Percentiles rank a stretch among this genome's conserved stretches.
phyloP scores from a whole-genome alignment of 2,329 filamentous ascomycete species.

The Exutisphaerella laricina region DNA sequence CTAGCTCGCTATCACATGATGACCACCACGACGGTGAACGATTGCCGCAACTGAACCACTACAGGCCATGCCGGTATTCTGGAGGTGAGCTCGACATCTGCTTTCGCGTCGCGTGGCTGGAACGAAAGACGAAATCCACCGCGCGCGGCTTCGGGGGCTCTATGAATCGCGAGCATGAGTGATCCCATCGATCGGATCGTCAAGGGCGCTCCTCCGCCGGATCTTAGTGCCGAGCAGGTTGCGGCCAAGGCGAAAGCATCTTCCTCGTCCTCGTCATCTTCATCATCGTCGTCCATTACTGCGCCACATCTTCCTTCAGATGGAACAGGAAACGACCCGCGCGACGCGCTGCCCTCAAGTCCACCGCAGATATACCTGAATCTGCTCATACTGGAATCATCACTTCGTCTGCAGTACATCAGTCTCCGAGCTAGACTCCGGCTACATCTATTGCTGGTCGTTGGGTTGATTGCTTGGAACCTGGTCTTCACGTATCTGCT shows the following conservation, averaged over 20 bases:
- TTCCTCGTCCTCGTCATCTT: conserved; percentile 39
- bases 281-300: conserved; percentile 43
- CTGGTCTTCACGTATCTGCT: conserved; percentile 81
- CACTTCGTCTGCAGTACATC: conserved; percentile 86
- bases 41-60: neutral
- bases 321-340: conserved; percentile 56
- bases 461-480: conserved; percentile 74
- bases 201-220: conserved; percentile 74
- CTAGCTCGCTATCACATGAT: conserved; percentile 6
- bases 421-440: conserved; percentile 80
- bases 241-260: conserved; percentile 33
- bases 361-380: conserved; percentile 98
- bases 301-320: conserved; percentile 32
- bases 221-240: conserved; percentile 43
- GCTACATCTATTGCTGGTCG: conserved; percentile 88
- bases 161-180: conserved; percentile 14
- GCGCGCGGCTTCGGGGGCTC: neutral
- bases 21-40: neutral
- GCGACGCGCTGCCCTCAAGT: conserved; percentile 77
- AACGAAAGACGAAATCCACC: neutral
- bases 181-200: conserved; percentile 70
- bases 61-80: conserved; percentile 3
- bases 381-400: conserved; percentile 91
- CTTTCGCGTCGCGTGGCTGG: neutral
- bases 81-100: neutral